A percentile compares a stretch with the other conserved stretches of the same genome.
phyloP scores from a whole-genome alignment of 345 rosid species.

The Syzygium oleosum region DNA sequence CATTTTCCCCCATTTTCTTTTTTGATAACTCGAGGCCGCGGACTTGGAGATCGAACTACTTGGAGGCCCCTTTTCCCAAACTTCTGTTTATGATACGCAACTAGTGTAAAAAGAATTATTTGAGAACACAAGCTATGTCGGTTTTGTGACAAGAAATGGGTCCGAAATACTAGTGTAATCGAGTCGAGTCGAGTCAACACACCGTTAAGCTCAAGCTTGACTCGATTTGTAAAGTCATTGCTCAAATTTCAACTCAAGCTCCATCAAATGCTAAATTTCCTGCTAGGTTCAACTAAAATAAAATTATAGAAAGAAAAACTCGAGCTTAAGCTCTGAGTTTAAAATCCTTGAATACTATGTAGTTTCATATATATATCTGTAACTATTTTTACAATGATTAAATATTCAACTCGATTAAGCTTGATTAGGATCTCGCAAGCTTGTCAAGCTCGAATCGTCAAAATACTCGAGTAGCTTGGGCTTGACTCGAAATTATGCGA shows the following conservation, averaged over 20 bases:
- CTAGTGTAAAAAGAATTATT: no score
- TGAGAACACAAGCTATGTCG: not conserved
- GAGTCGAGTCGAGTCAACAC: not conserved
- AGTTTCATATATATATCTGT: not conserved
- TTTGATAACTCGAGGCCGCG: not conserved
- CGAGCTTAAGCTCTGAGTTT: not conserved
- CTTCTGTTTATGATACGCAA: accelerated
- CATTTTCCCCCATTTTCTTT: not conserved
- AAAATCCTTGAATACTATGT: not conserved
- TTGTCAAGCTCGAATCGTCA: not conserved
- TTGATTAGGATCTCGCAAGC: not conserved
- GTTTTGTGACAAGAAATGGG: not conserved
- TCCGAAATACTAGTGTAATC: not conserved
- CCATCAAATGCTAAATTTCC: not conserved
- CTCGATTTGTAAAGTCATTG: accelerated
- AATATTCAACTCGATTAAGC: not conserved
- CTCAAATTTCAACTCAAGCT: no score
- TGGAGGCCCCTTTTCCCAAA: not conserved
- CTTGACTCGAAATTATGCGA: not conserved
- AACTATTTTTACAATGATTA: not conserved
- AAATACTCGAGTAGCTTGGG: not conserved
- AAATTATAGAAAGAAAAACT: no score
- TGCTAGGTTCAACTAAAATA: not conserved
- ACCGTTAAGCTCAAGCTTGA: not conserved
- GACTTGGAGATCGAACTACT: not conserved